Conservation (phyloP, 805 yeast species). For the Wickerhamomyces strasburgensis region DNA sequence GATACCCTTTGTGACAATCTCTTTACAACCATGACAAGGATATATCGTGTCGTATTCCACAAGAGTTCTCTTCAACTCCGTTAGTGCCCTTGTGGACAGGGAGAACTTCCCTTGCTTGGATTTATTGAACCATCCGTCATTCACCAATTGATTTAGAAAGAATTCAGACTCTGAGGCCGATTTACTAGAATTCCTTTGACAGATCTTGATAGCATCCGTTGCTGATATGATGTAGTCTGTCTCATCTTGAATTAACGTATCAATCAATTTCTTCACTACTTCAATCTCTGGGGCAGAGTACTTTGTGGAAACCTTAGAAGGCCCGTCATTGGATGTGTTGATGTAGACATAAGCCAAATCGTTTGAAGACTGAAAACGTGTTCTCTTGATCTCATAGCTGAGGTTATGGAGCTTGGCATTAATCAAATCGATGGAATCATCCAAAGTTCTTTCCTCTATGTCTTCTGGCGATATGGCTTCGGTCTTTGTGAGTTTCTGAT, state of each 20-base stretch:
- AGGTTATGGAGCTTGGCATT: constrained; percentile 21
- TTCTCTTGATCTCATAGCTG: constrained; percentile 35
- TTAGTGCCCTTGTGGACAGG: constrained; percentile 36
- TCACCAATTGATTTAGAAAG: constrained; percentile 36
- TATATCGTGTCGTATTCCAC: constrained; percentile 36
- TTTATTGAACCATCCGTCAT: constrained; percentile 51
- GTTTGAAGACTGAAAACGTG: constrained; percentile 31
- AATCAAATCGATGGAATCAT: constrained; percentile 25
- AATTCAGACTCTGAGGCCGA: constrained; percentile 36
- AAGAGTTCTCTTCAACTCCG: constrained; percentile 44
- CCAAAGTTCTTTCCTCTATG: constrained; percentile 3
- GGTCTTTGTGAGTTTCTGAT: constrained; percentile 8
- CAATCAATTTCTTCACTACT: constrained; percentile 36
- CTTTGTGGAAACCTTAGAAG: constrained; percentile 30
- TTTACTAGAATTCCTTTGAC: constrained; percentile 22
- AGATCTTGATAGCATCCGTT: constrained; percentile 18
- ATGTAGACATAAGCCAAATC: constrained; percentile 32
- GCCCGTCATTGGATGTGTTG: constrained; percentile 32
- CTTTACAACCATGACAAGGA: constrained; percentile 46
- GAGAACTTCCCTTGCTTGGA: constrained; percentile 30
- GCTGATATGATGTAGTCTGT: constrained; percentile 32
- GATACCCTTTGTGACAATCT: constrained; percentile 49
- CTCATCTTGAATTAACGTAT: constrained; percentile 28
- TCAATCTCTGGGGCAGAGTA: constrained; percentile 37
- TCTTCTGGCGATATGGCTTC: too few relatives aligned